Conservation (phyloP, 345 rosid genomes). For the Moringa oleifera region DNA sequence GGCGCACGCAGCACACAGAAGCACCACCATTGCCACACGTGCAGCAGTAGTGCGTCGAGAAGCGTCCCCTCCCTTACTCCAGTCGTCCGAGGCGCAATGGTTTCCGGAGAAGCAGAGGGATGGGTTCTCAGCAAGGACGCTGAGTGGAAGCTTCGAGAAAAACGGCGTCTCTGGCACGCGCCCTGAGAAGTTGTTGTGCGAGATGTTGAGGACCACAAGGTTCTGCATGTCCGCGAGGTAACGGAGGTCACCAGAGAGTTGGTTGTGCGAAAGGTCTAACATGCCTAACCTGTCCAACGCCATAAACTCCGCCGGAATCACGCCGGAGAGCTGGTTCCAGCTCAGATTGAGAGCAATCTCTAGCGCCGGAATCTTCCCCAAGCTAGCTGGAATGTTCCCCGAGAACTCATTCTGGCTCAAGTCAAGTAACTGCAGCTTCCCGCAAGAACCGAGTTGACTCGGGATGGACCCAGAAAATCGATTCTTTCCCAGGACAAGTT, state of each 20-base stretch:
- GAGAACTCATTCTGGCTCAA: slow-evolving; percentile 56
- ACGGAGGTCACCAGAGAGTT: slow-evolving; percentile 56
- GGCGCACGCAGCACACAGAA: slow-evolving; percentile 53
- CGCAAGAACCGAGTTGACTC: slow-evolving; percentile 54
- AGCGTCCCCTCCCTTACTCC: slow-evolving; percentile 3
- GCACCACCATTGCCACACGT: slow-evolving; percentile 56
- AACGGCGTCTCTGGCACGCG: slow-evolving; percentile 72
- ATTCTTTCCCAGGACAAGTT: slow-evolving; percentile 62
- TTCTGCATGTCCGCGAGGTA: slow-evolving; percentile 58
- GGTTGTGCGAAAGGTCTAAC: slow-evolving; percentile 69
- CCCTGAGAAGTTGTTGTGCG: slow-evolving; percentile 77
- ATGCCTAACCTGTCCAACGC: slow-evolving; percentile 59
- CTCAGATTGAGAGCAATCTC: slow-evolving; percentile 82
- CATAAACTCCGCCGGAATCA: slow-evolving; percentile 51
- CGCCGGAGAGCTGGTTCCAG: slow-evolving; percentile 56
- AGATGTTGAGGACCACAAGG: slow-evolving; percentile 80
- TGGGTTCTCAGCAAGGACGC: slow-evolving; percentile 60
- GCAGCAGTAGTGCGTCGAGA: slow-evolving; percentile 26
- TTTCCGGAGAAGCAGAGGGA: slow-evolving; percentile 51
- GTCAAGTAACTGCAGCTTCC: slow-evolving; percentile 67
- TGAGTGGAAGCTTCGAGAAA: slow-evolving; percentile 72
- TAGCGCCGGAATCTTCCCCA: slow-evolving; percentile 61
- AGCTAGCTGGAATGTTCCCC: slow-evolving; percentile 55
- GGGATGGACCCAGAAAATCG: slow-evolving; percentile 64
- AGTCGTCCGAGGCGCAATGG: slow-evolving; percentile 26